Percentiles rank a stretch among this genome's conserved stretches.
These are phyloP conservation scores for Beauveria brongniartii DNA, from an alignment of 2,329 filamentous ascomycete species.

Conservation along the genomic window DNA sequence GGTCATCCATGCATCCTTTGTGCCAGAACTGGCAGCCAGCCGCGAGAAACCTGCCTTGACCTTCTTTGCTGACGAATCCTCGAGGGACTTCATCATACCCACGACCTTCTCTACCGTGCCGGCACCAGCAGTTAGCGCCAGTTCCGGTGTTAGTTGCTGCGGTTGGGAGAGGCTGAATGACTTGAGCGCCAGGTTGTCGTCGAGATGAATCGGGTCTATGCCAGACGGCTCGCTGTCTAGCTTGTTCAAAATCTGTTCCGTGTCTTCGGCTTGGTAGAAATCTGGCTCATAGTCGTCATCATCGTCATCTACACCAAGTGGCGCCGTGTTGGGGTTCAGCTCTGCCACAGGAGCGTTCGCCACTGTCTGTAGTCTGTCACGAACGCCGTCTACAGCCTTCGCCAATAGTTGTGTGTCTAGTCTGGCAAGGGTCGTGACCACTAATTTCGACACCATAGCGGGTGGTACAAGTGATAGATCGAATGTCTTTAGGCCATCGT, in stretches of 20 bases:
- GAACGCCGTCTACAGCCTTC: constrained; percentile 61
- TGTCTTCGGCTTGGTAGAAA: constrained; percentile 67
- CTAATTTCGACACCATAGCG: constrained; percentile 69
- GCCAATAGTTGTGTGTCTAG: constrained; percentile 62
- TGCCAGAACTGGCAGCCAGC: constrained; percentile 74
- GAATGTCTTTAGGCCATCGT: constrained; percentile 66
- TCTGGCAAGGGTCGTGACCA: constrained; percentile 67
- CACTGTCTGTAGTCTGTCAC: constrained; percentile 39
- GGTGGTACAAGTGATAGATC: constrained; percentile 73
- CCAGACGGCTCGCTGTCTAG: constrained; percentile 61
- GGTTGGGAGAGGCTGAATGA: constrained; percentile 75
- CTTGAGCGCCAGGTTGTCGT: constrained; percentile 53
- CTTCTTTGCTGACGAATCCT: constrained; percentile 55
- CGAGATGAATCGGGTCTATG: constrained; percentile 21
- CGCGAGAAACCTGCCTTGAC: constrained; percentile 70
- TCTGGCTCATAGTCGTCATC: constrained; percentile 86
- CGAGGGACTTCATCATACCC: constrained; percentile 63
- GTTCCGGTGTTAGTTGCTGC: constrained; percentile 60
- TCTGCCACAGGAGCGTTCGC: constrained; percentile 36
- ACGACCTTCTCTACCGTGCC: constrained; percentile 72
- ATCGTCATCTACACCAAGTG: constrained; percentile 66
- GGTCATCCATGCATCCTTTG: constrained; percentile 85
- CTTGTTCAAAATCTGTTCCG: constrained; percentile 70
- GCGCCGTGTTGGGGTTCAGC: constrained; percentile 50
- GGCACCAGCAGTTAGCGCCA: constrained; percentile 66